Base-by-base conservation (phyloP, 176 grass and related monocot genomes). In the Alloteropsis semialata region DNA sequence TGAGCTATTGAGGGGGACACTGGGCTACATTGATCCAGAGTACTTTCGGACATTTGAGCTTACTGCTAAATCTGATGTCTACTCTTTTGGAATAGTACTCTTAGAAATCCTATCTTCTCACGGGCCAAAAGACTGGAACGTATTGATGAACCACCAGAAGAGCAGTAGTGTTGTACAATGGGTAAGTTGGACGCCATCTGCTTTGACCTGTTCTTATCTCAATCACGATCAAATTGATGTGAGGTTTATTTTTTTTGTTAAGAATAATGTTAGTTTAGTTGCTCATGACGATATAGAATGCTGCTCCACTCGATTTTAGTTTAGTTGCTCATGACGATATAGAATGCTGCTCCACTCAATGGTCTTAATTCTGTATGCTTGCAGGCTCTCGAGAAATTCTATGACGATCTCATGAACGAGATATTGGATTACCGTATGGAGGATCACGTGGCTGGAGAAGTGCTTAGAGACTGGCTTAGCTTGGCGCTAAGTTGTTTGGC, bases 71-170 rank as follows among this genome's bases (percentile, higher is more conserved):
- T 90, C 87, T 51, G 92, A 95, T 45, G 87, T 92, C 39, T 95
- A 90, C 77, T 67, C 89, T 37, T 95, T 95, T 81, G 92, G 92
- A 45, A 75, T 92, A 66, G 18, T 95, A 49, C 92, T 95, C 44
- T 37, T 95, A 29, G 92, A 90, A 80, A 87, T 90, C 65, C 22
- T 90, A 32, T 86, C 84, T 79, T 67, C 83, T 17, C 70, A 74
- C 0, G 39, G 70, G 21, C 84, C 84, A 9, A 18, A 0, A 5
- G 66, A 51, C 42, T 90, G 44, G 88, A 42, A 11, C 19, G 30
- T 81, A 82, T 17, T 19, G 50, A 43, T 53, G 54, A 10, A 19
- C 21, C 25, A 30, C 39, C 63, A 22, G 70, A 58, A 37, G 36
- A 8, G 41, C 50, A n/a, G n/a, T n/a, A 49, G 59, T 17, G 50